Evolutionary conservation across 1,284 basidiomycete genomes (phyloP).

Genomic region (Flammula alnicola): DNA sequence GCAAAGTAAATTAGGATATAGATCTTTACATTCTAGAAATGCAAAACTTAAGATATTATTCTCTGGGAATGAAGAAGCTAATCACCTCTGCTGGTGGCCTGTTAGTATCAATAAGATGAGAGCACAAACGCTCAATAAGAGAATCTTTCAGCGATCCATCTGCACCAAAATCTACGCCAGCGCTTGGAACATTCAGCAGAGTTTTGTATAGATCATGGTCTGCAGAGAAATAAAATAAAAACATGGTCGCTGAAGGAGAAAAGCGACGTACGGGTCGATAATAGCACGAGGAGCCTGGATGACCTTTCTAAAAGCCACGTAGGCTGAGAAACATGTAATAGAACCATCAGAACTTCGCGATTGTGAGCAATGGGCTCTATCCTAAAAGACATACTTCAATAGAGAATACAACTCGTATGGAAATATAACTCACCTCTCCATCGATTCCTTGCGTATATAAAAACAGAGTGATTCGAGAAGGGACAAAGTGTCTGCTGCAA

Average conservation of each 20-base stretch:
- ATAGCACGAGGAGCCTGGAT: conserved; percentile 52
- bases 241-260: conserved; percentile 1
- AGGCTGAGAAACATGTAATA: conserved; percentile 57
- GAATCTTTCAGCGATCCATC: conserved; percentile 38
- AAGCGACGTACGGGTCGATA: conserved; percentile 57
- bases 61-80: conserved; percentile 1
- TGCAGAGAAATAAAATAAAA: conserved; percentile 9
- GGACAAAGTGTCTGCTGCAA: conserved; percentile 48
- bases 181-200: conserved; percentile 40
- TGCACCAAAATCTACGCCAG: conserved; percentile 9
- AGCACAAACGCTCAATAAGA: conserved; percentile 58
- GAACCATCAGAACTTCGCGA: conserved; percentile 45
- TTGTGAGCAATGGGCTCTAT: conserved; percentile 44
- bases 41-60: not conserved
- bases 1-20: conserved; percentile 60
- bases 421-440: conserved; percentile 43
- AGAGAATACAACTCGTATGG: not conserved
- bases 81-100: conserved; percentile 50
- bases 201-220: conserved; percentile 33
- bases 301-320: conserved; percentile 50
- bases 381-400: conserved; percentile 34
- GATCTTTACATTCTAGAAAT: conserved; percentile 41
- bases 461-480: conserved; percentile 61
- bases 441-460: conserved; percentile 47
- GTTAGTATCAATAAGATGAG: conserved; percentile 50